Evolutionary conservation across 225 moss, liverwort and hornwort species (phyloP).

Genomic region (Marchantia paleacea): DNA sequence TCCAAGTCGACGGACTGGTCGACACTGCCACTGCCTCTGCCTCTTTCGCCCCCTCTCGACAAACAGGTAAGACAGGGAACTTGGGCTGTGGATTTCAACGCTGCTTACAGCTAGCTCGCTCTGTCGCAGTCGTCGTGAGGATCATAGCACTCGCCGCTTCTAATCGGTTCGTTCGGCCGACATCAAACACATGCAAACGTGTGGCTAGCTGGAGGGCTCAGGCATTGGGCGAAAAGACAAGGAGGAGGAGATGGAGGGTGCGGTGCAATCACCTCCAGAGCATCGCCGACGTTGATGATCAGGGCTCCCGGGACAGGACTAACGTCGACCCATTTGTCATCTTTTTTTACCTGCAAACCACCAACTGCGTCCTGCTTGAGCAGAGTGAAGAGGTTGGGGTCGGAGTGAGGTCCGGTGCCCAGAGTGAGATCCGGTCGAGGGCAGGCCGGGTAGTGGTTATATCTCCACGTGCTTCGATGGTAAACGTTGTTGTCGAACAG

Average conservation of each 20-base stretch:
- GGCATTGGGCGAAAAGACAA: neutral
- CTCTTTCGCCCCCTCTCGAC: too few relatives aligned
- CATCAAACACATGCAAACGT: too few relatives aligned
- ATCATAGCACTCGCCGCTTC: too few relatives aligned
- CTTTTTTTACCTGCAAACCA: slow-evolving; percentile 37
- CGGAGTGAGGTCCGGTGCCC: slow-evolving; percentile 25
- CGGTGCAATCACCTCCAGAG: slow-evolving; percentile 12
- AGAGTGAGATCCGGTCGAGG: slow-evolving; percentile 30
- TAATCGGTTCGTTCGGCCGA: too few relatives aligned
- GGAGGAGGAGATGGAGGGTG: neutral
- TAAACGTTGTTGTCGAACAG: slow-evolving; percentile 1
- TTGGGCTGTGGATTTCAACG: too few relatives aligned
- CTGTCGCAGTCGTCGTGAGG: too few relatives aligned
- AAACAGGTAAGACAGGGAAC: too few relatives aligned
- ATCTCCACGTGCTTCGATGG: slow-evolving; percentile 16
- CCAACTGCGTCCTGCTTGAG: slow-evolving; percentile 38
- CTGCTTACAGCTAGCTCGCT: too few relatives aligned
- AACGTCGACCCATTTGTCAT: slow-evolving; percentile 21
- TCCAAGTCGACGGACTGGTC: too few relatives aligned
- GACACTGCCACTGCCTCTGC: too few relatives aligned
- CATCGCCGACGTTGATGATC: slow-evolving; percentile 35
- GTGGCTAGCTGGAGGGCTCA: too few relatives aligned
- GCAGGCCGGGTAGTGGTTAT: slow-evolving; percentile 32
- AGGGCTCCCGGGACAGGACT: slow-evolving; percentile 30
- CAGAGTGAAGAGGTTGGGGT: slow-evolving; percentile 29